These are phyloP conservation scores for Globisporangium megalacanthum DNA, from an alignment of 352 stramenopile genomes.

Conservation along the genomic window DNA sequence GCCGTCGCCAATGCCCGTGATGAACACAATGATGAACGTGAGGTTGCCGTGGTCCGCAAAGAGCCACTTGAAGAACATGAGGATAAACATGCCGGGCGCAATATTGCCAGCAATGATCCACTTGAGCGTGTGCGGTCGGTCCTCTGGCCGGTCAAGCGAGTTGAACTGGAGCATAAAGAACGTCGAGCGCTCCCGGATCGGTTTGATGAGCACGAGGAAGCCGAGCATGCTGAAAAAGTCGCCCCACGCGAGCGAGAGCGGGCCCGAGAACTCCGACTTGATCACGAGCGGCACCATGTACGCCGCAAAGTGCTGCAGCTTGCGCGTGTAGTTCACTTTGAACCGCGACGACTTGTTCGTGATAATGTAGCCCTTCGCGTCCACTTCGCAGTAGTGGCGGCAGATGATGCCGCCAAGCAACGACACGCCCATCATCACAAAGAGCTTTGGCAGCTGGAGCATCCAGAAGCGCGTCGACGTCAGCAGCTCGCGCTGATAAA, in stretches of 20 bases:
- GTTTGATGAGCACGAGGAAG: slow-evolving; percentile 84
- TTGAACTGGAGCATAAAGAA: slow-evolving; percentile 91
- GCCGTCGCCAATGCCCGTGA: slow-evolving; percentile 74
- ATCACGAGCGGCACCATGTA: slow-evolving; percentile 81
- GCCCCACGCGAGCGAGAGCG: slow-evolving; percentile 69
- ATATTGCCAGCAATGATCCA: slow-evolving; percentile 82
- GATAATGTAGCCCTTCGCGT: slow-evolving; percentile 82
- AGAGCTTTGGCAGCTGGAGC: slow-evolving; percentile 48
- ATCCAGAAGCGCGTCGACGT: slow-evolving; percentile 34
- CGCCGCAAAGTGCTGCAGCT: slow-evolving; percentile 78
- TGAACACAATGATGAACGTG: slow-evolving; percentile 79
- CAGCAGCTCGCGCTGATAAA: slow-evolving; percentile 43
- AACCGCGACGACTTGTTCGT: slow-evolving; percentile 80
- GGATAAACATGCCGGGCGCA: slow-evolving; percentile 54
- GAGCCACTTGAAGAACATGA: slow-evolving; percentile 86
- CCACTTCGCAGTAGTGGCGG: slow-evolving; percentile 72
- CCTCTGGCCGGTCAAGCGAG: slow-evolving; percentile 77
- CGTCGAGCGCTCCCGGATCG: slow-evolving; percentile 64
- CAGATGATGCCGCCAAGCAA: slow-evolving; percentile 68
- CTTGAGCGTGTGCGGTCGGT: slow-evolving; percentile 81
- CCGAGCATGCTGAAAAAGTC: slow-evolving; percentile 79
- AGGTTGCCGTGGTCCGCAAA: slow-evolving; percentile 51
- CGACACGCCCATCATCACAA: slow-evolving; percentile 53
- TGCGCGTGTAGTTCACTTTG: slow-evolving; percentile 88
- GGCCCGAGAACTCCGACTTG: slow-evolving; percentile 52